Conservation (phyloP, 2,329 filamentous ascomycete genomes). For the Monilinia vaccinii-corymbosi region DNA sequence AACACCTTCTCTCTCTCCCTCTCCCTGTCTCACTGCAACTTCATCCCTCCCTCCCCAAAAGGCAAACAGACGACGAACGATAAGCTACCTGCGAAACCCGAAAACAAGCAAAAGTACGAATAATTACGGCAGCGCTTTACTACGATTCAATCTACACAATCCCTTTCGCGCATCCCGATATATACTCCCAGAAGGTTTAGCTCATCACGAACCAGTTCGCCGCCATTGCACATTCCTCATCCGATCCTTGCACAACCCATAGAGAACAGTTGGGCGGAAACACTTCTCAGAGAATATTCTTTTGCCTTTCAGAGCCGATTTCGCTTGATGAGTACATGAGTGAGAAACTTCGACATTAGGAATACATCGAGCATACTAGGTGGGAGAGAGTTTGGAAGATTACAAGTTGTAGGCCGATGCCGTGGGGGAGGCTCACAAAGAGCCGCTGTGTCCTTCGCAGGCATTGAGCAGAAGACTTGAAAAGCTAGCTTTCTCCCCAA, state of each 20-base stretch:
- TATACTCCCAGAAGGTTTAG: background rate
- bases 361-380: background rate
- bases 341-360: background rate
- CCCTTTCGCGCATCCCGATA: background rate
- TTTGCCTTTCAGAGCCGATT: background rate
- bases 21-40: background rate
- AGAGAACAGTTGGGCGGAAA: background rate
- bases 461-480: constrained; percentile 1
- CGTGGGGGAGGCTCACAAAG: constrained; percentile 10
- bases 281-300: background rate
- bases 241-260: background rate
- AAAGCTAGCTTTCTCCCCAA: background rate
- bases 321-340: background rate
- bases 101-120: background rate
- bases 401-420: constrained; percentile 7
- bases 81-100: background rate
- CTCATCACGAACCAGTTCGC: background rate
- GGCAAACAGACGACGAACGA: background rate
- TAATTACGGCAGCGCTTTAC: background rate
- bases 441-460: constrained; percentile 5
- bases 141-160: background rate
- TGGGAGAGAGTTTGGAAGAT: background rate
- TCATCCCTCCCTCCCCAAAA: background rate
- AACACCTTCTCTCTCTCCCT: background rate
- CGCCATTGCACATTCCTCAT: constrained; percentile 1